A percentile compares a stretch with the other conserved stretches of the same genome.
Evolutionary conservation across 2,329 filamentous ascomycete species (phyloP).

Genomic region (Stachybotrys echinatus): DNA sequence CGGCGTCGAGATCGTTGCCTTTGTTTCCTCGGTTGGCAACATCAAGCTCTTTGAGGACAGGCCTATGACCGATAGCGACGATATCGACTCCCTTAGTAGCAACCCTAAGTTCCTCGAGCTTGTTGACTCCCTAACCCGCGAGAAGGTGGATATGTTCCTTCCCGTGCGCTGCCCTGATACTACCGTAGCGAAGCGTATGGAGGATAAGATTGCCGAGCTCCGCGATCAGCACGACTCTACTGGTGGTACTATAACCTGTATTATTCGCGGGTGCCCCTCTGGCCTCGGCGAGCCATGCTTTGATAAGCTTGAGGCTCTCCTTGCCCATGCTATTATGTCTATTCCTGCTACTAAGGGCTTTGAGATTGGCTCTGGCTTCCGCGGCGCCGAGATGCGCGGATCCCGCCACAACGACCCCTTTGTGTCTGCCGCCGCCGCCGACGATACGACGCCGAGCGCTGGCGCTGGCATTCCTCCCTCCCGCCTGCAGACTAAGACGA

Average conservation of each 20-base stretch:
- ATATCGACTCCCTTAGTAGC: conserved; percentile 47
- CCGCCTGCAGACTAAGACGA: conserved; percentile 77
- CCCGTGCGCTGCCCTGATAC: conserved; percentile 73
- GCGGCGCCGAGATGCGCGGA: conserved; percentile 77
- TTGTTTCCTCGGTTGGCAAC: conserved; percentile 76
- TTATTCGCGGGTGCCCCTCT: conserved; percentile 78
- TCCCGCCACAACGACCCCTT: conserved; percentile 84
- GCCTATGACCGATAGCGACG: conserved; percentile 17
- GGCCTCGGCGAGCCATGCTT: conserved; percentile 93
- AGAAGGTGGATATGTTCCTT: conserved; percentile 75
- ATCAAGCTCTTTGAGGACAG: conserved; percentile 20
- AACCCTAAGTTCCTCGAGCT: conserved; percentile 77
- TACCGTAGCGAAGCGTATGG: conserved; percentile 65
- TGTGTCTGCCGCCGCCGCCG: conserved; percentile 25
- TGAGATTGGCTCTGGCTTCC: conserved; percentile 90
- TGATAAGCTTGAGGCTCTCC: conserved; percentile 87
- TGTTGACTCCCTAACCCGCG: conserved; percentile 65
- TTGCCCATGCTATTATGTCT: conserved; percentile 90
- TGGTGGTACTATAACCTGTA: conserved; percentile 90
- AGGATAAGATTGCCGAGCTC: conserved; percentile 70
- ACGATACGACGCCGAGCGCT: conserved; percentile 33
- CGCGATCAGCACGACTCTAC: conserved; percentile 80
- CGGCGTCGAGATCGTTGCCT: conserved; percentile 86
- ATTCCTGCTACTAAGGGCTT: conserved; percentile 96
- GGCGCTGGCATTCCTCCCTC: conserved; percentile 33